phyloP scores from a whole-genome alignment of 75 land plant genomes.

The Picea sitchensis region DNA sequence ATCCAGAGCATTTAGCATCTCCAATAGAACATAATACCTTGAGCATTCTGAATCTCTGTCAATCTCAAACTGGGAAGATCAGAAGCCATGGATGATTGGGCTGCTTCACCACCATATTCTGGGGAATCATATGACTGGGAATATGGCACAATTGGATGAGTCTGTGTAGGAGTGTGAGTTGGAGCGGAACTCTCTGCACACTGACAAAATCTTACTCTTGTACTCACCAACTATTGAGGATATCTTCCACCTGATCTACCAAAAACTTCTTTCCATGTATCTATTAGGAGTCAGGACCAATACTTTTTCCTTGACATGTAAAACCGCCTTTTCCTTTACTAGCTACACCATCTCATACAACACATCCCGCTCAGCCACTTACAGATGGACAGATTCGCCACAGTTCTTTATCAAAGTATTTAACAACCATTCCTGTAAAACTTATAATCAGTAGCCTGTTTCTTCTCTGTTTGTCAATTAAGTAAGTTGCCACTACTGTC shows the following conservation, averaged over 20 bases:
- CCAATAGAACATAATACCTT: too few species aligned
- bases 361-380: conserved; percentile 82
- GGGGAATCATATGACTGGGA: too few species aligned
- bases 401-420: conserved; percentile 88
- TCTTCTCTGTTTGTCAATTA: conserved; percentile 92
- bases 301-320: conserved; percentile 89
- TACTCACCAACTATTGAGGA: conserved; percentile 76
- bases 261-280: conserved; percentile 97
- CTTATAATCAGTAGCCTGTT: conserved; percentile 79
- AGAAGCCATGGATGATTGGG: too few species aligned
- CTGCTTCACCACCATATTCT: too few species aligned
- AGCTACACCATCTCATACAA: conserved; percentile 86
- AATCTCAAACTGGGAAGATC: too few species aligned
- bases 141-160: too few species aligned
- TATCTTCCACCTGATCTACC: conserved; percentile 91
- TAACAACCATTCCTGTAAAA: conserved; percentile 89
- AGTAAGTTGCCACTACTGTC: conserved; percentile 70
- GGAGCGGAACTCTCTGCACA: too few species aligned
- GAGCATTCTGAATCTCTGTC: too few species aligned
- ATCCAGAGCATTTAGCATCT: too few species aligned
- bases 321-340: conserved; percentile 83
- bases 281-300: conserved; percentile 65
- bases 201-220: too few species aligned
- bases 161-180: too few species aligned
- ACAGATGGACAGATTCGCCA: conserved; percentile 83